phyloP scores from a whole-genome alignment of 1,284 basidiomycete genomes.

The Grifola frondosa region DNA sequence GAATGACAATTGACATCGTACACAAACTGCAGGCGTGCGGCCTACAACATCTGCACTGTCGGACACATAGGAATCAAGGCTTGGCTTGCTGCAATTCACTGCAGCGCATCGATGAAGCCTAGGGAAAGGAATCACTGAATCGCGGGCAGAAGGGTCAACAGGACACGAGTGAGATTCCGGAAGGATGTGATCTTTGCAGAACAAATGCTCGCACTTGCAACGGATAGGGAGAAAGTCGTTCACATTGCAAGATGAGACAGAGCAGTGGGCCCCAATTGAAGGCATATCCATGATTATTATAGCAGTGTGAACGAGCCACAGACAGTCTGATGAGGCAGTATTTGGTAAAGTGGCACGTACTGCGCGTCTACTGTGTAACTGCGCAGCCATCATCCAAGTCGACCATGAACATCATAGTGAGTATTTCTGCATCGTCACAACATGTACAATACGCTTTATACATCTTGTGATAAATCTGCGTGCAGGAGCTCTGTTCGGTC shows the following conservation, averaged over 20 bases:
- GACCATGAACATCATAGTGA: conserved; percentile 74
- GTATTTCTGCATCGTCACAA: conserved; percentile 25
- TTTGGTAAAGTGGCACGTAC: conserved; percentile 1
- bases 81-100: conserved; percentile 51
- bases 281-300: conserved; percentile 34
- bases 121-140: conserved; percentile 13
- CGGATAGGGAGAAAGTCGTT: conserved; percentile 67
- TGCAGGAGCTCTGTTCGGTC: conserved; percentile 92
- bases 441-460: too few relatives aligned
- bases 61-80: conserved; percentile 42
- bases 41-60: conserved; percentile 28
- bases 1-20: conserved; percentile 55
- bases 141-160: conserved; percentile 13
- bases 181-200: conserved; percentile 58
- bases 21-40: conserved; percentile 43
- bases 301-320: too few relatives aligned
- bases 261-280: conserved; percentile 55
- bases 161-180: conserved; percentile 59
- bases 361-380: neutral
- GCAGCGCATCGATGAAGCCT: conserved; percentile 51
- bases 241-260: conserved; percentile 48
- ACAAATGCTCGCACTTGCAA: conserved; percentile 52
- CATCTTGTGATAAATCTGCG: too few relatives aligned
- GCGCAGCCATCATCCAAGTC: conserved; percentile 13
- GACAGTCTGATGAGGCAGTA: too few relatives aligned